phyloP scores from a whole-genome alignment of 1,139 yeast genomes.

The Scheffersomyces cryptocercus region DNA sequence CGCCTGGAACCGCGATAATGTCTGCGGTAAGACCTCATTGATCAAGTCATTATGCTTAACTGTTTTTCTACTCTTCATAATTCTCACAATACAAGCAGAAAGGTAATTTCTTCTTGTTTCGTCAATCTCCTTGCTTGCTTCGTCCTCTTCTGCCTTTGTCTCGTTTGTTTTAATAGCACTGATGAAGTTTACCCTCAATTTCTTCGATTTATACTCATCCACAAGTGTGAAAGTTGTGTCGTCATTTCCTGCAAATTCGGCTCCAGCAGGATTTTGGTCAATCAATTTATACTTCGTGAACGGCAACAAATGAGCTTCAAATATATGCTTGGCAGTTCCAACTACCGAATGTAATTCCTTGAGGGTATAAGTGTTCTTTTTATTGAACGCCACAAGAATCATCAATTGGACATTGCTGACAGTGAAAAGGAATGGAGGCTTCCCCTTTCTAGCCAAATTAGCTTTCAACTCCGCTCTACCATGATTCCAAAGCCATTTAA shows the following conservation, averaged over 20 bases:
- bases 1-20: conserved; percentile 83
- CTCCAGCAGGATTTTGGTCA: conserved; percentile 61
- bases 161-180: conserved; percentile 75
- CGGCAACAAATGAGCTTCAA: conserved; percentile 77
- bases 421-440: conserved; percentile 79
- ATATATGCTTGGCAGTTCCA: conserved; percentile 62
- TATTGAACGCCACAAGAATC: conserved; percentile 78
- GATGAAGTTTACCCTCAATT: conserved; percentile 81
- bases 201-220: conserved; percentile 81
- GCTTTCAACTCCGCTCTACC: conserved; percentile 93
- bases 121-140: conserved; percentile 80
- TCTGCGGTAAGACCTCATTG: conserved; percentile 86
- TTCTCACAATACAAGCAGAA: conserved; percentile 92
- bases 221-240: conserved; percentile 73
- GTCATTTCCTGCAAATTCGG: conserved; percentile 45
- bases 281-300: conserved; percentile 78
- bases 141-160: conserved; percentile 73
- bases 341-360: conserved; percentile 66
- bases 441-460: conserved; percentile 78
- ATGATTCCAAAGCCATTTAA: conserved; percentile 95
- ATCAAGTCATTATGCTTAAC: conserved; percentile 78
- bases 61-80: conserved; percentile 90
- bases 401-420: conserved; percentile 88
- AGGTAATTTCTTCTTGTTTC: conserved; percentile 84
- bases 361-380: conserved; percentile 57